Base-by-base conservation (phyloP, 1,284 basidiomycete species). In the Cryptococcus sp. region DNA sequence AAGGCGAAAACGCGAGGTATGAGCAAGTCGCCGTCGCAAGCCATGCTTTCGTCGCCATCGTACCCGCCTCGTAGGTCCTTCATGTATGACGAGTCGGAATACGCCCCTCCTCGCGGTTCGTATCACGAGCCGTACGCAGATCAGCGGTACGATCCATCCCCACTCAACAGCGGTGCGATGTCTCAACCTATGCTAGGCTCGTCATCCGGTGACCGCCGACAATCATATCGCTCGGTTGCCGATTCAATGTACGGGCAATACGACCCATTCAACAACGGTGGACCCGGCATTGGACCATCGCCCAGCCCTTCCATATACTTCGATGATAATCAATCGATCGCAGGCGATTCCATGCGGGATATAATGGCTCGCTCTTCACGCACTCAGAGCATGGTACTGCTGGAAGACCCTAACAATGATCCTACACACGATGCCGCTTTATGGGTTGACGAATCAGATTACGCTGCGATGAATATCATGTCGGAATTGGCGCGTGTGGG, bases 401-500 rank as follows among this genome's bases (percentile, higher is more conserved):
- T 78, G 5, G 72, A 74, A 43, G 67, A 72, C 41, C 43, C 46
- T 2, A 59, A 50, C 2, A 56, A 40, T 13, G 64, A 68, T 29
- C 61, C 63, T 6, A 48, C 50, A 8, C 63, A 59, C 15, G 75
- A 75, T 49, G 75, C 74, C 53, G 80, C 55, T 54, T 74, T 75
- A 44, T 81, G 89, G 69, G 78, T 91, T 55, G 85, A 87, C 62
- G 82, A 83, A 43, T 79, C 81, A 48, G 91, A 93, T 72, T 81
- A 86, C 64, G 78, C 80, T 13, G 89, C 91, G 61, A 81, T 91
- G 63, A 81, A 81, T 22, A 70, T 84, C 17, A 80, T 92, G 41
- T 82, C 87, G 10, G 89, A 91, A 75, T 80, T 85, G 55, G 87
- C 87, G 11, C 80, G 85, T 45, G 83, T 85, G 1, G 91, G 91